Percentiles rank a stretch among this genome's conserved stretches.
Evolutionary conservation across 2,329 filamentous ascomycete genomes (phyloP).

Genomic region (Fusarium ambrosium): DNA sequence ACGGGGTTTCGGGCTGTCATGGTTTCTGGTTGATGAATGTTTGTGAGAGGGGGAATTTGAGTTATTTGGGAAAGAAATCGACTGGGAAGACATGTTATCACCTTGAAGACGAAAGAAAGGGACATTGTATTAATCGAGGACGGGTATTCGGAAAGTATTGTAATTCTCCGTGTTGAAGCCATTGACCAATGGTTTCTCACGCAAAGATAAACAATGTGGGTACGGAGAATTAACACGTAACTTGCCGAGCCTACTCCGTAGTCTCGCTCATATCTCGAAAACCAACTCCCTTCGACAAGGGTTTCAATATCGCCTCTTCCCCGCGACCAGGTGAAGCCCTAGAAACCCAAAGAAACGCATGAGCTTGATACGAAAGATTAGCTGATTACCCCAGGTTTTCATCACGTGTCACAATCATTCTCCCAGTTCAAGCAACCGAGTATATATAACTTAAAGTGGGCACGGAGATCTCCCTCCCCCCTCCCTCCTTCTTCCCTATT

Average conservation of each 20-base stretch:
- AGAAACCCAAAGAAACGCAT: no score
- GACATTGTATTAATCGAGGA: conserved; percentile 8
- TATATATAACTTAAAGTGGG: conserved; percentile 14
- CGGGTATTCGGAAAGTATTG: conserved; percentile 9
- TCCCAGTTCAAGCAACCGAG: background rate
- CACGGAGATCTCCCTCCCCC: conserved; percentile 21
- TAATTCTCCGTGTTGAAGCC: conserved; percentile 21
- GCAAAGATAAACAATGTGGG: conserved; percentile 9
- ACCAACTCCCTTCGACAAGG: background rate
- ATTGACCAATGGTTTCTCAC: conserved; percentile 37
- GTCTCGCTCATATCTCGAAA: background rate
- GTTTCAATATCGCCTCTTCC: background rate
- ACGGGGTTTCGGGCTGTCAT: conserved; percentile 38
- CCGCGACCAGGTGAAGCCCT: background rate
- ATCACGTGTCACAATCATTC: background rate
- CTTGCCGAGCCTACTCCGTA: conserved; percentile 2
- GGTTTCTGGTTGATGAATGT: background rate
- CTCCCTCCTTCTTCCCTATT: background rate
- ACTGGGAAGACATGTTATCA: background rate
- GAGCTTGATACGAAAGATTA: background rate
- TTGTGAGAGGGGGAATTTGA: background rate
- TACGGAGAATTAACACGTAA: conserved; percentile 20
- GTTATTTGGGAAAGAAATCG: background rate
- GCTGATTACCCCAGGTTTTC: background rate
- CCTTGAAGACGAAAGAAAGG: background rate